Evolutionary conservation across 108 stramenopile genomes (phyloP), one percentile per base, ranked within the genome.

Genomic region (Stephanodiscus minutulus): DNA sequence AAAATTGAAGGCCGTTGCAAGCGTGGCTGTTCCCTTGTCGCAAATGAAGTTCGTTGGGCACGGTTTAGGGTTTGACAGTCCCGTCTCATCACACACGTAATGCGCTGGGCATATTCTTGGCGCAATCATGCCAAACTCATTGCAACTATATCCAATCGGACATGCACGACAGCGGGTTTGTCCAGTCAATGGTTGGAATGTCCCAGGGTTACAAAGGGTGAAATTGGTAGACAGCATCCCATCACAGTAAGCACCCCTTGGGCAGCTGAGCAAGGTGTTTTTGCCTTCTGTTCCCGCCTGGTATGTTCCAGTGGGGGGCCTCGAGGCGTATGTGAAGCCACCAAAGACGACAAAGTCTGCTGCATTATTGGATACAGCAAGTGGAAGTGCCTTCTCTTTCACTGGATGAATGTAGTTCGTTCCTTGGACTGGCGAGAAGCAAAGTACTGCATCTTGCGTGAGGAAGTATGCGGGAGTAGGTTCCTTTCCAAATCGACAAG

Each of bases 11-110:
- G 70, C 69, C 5, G 70, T 49, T 47, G 36, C 54, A 41, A 74
- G 49, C 15, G 70, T 82, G 24, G 75, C 80, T 28, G 87, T 88
- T 17, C 87, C 88, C 20, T 27, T 61, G 21, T 66, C 74, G 64
- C 94, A 95, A 58, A 70, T 86, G 64, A 81, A 85, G 12, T 91
- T 91, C 6, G 74, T 24, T 28, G 92, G 94, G 62, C 94, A 95
- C 9, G 76, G 78, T 27, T 70, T 67, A 5, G 88, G 76, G 8
- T 36, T 47, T 18, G 36, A 15, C 57, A 91, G 71, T 21, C 92
- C 94, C n/a, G 60, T 76, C 37, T 61, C 71, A 58, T 91, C 87
- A 74, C 94, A 96, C 4, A 81, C 63, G 62, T 9, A 24, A 61
- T 20, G 21, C 24, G 83, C 84, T 9, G 88, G 83, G 62, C 94